Conservation (phyloP, 805 yeast species). For the Cyberlindnera maritima region DNA sequence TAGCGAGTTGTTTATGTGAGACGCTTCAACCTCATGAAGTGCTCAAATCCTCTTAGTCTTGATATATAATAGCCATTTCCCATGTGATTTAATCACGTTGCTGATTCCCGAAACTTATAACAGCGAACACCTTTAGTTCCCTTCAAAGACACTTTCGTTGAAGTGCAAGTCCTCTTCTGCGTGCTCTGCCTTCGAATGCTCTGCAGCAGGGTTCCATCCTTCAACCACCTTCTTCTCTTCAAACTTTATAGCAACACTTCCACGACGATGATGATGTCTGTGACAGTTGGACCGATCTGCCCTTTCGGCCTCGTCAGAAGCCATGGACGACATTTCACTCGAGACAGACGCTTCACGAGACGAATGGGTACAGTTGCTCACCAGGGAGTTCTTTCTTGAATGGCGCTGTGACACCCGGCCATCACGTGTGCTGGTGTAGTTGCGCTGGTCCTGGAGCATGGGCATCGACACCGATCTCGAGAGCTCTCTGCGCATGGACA, state of each 20-base stretch:
- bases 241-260: constrained; percentile 28
- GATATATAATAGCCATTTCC: background rate
- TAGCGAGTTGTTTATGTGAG: too few species aligned
- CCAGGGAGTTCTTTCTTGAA: constrained; percentile 15
- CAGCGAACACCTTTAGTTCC: background rate
- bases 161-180: background rate
- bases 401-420: background rate
- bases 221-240: constrained; percentile 13
- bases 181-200: background rate
- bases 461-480: constrained; percentile 10
- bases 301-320: background rate
- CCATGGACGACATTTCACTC: background rate
- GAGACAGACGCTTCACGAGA: constrained; percentile 2
- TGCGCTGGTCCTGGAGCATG: background rate
- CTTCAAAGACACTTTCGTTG: constrained; percentile 8
- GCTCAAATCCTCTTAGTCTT: too few species aligned
- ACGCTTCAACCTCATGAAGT: too few species aligned
- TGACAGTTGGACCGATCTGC: constrained; percentile 7
- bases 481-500: background rate
- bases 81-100: background rate
- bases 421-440: background rate
- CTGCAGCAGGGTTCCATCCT: background rate
- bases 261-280: constrained; percentile 30
- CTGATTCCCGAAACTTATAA: too few species aligned
- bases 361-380: constrained; percentile 17